Conservation (phyloP, 2,329 filamentous ascomycete species). For the Claviceps digitariae region DNA sequence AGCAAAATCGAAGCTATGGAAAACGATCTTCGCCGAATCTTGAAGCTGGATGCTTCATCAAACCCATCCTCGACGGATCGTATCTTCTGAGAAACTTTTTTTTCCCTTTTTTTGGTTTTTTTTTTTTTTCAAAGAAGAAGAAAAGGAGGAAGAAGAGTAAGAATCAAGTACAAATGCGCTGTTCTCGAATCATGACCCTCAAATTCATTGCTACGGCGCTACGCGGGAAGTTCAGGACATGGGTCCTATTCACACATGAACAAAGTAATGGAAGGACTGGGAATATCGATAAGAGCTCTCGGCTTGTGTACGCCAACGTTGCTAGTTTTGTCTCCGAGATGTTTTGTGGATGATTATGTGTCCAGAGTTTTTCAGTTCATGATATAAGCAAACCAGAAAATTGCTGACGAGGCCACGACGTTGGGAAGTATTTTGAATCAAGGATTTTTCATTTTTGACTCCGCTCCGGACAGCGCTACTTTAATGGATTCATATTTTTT, state of each 20-base stretch:
- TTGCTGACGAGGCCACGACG: slow-evolving; percentile 4
- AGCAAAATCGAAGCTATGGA: slow-evolving; percentile 36
- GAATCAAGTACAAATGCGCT: background rate
- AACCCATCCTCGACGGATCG: slow-evolving; percentile 10
- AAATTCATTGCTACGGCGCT: no score
- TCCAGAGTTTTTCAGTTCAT: slow-evolving; percentile 1
- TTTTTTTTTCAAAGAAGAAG: background rate
- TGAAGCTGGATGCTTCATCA: slow-evolving; percentile 29
- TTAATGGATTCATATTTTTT: background rate
- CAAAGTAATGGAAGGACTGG: background rate
- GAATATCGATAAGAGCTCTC: background rate
- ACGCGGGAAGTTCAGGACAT: background rate
- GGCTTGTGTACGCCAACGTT: background rate
- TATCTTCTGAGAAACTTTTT: slow-evolving; percentile 5
- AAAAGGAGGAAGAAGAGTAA: background rate
- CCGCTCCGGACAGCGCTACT: background rate
- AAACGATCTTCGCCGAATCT: slow-evolving; percentile 37
- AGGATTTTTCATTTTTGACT: slow-evolving; percentile 10
- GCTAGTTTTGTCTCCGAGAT: background rate
- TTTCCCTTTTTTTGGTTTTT: background rate
- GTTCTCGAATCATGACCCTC: background rate
- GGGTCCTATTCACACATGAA: background rate
- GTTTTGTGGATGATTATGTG: slow-evolving; percentile 1
- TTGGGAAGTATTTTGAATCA: slow-evolving; percentile 11
- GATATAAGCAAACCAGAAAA: background rate